Evolutionary conservation across 2,329 filamentous ascomycete genomes (phyloP).

Genomic region (Sphaerulina populicola): DNA sequence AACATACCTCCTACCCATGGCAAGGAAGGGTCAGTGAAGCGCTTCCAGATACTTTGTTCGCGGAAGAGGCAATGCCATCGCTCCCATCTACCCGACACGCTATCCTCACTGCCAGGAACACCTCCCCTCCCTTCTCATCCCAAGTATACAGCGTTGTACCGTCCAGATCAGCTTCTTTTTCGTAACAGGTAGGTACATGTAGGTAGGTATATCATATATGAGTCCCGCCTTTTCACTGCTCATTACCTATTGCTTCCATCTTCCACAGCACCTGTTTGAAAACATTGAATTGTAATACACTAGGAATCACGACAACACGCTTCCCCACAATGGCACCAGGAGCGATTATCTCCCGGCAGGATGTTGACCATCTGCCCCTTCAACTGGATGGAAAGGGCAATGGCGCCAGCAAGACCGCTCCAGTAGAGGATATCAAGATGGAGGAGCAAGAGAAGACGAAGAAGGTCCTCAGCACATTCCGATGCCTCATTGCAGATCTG

Average conservation of each 20-base stretch:
- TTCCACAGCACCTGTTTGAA: background rate
- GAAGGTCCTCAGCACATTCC: slow-evolving; percentile 52
- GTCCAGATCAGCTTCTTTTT: slow-evolving; percentile 8
- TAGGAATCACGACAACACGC: background rate
- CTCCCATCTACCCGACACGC: slow-evolving; percentile 8
- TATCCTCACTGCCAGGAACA: background rate
- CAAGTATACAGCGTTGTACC: background rate
- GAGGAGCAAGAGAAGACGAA: slow-evolving; percentile 32
- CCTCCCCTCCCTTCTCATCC: slow-evolving; percentile 4
- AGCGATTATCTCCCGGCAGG: slow-evolving; percentile 18
- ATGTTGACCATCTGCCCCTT: slow-evolving; percentile 25
- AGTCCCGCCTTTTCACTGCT: background rate
- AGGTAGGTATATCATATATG: slow-evolving; percentile 7
- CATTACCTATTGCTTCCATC: background rate
- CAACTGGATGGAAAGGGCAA: slow-evolving; percentile 24
- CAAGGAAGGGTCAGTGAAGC: background rate
- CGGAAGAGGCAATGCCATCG: slow-evolving; percentile 3
- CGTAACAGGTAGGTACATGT: too few species aligned
- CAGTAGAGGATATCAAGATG: slow-evolving; percentile 23
- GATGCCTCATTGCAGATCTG: slow-evolving; percentile 57
- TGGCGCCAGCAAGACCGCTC: slow-evolving; percentile 9
- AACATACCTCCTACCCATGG: too few species aligned
- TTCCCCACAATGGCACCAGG: slow-evolving; percentile 23
- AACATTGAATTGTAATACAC: background rate
- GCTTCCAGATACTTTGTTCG: slow-evolving; percentile 14